phyloP scores from a whole-genome alignment of 345 rosid species.

The Zanthoxylum bungeanum region DNA sequence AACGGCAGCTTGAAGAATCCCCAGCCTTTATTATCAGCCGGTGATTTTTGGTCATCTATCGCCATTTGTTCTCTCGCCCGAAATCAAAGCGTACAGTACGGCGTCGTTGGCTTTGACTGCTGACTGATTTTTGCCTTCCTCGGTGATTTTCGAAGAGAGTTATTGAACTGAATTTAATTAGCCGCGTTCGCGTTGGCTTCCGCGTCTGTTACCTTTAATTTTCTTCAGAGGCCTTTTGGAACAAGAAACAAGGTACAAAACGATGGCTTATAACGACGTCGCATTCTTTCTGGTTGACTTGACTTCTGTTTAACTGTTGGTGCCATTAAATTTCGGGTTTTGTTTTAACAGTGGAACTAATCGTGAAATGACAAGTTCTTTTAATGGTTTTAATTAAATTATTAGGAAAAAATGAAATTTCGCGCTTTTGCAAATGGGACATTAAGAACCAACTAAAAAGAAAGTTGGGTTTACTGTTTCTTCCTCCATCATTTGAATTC shows the following conservation, averaged over 20 bases:
- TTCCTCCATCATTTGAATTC: background rate
- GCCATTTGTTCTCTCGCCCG: constrained; percentile 43
- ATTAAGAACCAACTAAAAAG: background rate
- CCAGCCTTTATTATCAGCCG: constrained; percentile 72
- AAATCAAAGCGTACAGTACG: constrained; percentile 18
- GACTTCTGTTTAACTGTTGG: background rate
- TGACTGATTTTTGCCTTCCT: background rate
- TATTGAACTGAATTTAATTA: constrained; percentile 32
- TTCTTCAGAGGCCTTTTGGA: background rate
- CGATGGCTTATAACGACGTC: background rate
- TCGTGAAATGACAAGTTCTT: background rate
- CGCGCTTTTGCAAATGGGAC: background rate
- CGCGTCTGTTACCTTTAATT: constrained; percentile 25
- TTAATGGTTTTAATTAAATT: background rate
- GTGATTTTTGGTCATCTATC: constrained; percentile 56
- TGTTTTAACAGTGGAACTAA: background rate
- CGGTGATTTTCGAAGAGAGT: background rate
- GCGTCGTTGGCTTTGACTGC: constrained; percentile 3
- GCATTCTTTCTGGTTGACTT: background rate
- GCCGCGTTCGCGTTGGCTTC: constrained; percentile 20
- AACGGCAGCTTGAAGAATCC: constrained; percentile 85
- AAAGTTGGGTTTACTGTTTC: background rate
- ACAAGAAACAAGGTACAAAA: background rate
- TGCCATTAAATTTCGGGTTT: background rate
- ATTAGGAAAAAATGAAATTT: background rate